Conservation (phyloP, 2,329 filamentous ascomycete genomes). For the Fusarium sambucinum region DNA sequence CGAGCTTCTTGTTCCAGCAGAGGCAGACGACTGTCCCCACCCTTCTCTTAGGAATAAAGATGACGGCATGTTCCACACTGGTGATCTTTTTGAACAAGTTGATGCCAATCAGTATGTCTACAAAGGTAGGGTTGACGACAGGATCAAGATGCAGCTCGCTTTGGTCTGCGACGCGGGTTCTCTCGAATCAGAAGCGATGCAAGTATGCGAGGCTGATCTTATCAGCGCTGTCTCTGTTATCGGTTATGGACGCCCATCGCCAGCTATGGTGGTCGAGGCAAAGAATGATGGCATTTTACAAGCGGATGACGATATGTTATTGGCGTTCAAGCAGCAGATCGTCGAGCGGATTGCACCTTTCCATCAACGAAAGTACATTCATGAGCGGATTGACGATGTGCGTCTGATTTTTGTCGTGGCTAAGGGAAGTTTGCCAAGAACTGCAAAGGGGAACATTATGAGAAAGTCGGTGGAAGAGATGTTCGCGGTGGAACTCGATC, state of each 20-base stretch:
- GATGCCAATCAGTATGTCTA: neutral
- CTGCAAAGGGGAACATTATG: constrained; percentile 13
- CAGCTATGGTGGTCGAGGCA: constrained; percentile 2
- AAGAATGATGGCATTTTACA: neutral
- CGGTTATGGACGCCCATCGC: constrained; percentile 11
- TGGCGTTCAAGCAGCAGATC: neutral
- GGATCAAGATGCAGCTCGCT: constrained; percentile 17
- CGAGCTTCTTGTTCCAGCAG: constrained; percentile 1
- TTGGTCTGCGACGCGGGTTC: neutral
- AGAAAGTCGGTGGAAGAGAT: neutral
- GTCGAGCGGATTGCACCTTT: neutral
- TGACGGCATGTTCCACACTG: constrained; percentile 9
- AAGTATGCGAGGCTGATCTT: constrained; percentile 4
- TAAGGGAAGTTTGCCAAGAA: neutral
- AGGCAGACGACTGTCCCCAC: constrained; percentile 16
- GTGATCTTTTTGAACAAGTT: constrained; percentile 10
- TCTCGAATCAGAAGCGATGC: constrained; percentile 13
- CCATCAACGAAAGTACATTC: constrained; percentile 5
- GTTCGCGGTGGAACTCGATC: neutral
- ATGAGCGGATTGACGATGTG: neutral
- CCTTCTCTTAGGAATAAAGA: neutral
- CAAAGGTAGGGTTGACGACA: constrained; percentile 15
- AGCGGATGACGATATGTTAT: rapidly evolving
- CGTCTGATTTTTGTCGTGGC: neutral
- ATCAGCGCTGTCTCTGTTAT: constrained; percentile 5